Evolutionary conservation across 108 stramenopile species (phyloP), one percentile per base, ranked within the genome.

Genomic region (Stephanodiscus minutulus): DNA sequence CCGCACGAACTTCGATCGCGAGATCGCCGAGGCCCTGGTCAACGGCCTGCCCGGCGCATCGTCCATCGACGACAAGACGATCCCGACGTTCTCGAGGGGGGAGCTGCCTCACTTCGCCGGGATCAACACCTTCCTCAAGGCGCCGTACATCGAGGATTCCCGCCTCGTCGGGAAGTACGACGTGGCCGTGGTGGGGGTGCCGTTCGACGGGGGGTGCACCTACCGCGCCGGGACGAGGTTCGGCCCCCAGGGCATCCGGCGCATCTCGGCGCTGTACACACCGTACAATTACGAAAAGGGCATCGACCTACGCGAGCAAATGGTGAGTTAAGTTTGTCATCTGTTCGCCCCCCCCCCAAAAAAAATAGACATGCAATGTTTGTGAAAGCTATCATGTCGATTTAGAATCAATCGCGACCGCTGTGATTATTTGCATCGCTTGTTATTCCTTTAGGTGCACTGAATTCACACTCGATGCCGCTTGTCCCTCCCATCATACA

Each of bases 281-380:
- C 89, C 89, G 17, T 90, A 91, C 88, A 93, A 93, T 66, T 91
- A 91, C 68, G 92, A 90, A 77, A 84, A 68, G 50, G 92, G 92
- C 18, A 89, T 92, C 74, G 91, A 92, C 69, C 74, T 92, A 25
- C 83, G 91, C 20, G 91, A 92, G 74, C 87, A 88, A 82, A 92
- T 92, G 91, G 85, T 88, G 13, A 85, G 83, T 61, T 73, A 83
- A 5, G 31, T 33, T 33, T 33, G 2, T 5, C 31, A 2, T 33
- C 31, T 33, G 5, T 33, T n/a, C n/a, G n/a, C n/a, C n/a, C n/a
- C n/a, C n/a, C n/a, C n/a, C n/a, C n/a, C n/a, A n/a, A n/a, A n/a
- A n/a, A n/a, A n/a, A n/a, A n/a, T n/a, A n/a, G n/a, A n/a, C n/a
- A n/a, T n/a, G n/a, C n/a, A n/a, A n/a, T n/a, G n/a, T n/a, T n/a